phyloP scores from a whole-genome alignment of 176 grass and related monocot species.

The Poa pratensis region DNA sequence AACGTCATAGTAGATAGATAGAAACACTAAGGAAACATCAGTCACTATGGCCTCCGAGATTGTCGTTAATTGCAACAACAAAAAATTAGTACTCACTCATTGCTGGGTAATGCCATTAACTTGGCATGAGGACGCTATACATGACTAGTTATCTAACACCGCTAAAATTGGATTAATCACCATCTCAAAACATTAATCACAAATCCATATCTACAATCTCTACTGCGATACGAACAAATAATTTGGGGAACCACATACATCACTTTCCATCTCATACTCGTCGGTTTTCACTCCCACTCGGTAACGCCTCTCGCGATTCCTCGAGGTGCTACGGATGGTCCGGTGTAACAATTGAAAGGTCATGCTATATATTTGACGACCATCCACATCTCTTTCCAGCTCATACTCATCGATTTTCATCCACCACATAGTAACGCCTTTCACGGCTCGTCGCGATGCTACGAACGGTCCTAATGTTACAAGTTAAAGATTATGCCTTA shows the following conservation, averaged over 20 bases:
- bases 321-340: neutral
- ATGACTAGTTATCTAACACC: neutral
- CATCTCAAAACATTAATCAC: neutral
- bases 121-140: neutral
- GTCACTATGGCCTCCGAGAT: neutral
- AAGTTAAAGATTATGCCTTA: neutral
- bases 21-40: neutral
- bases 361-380: too few species aligned
- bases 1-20: neutral
- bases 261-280: neutral
- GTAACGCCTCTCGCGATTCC: neutral
- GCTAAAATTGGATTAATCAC: neutral
- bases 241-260: neutral
- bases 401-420: neutral
- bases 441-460: fast-evolving
- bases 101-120: neutral
- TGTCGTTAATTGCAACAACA: neutral
- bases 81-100: neutral
- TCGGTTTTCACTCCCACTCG: neutral
- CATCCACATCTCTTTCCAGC: neutral
- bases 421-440: neutral
- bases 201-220: neutral
- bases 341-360: too few species aligned
- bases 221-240: neutral
- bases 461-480: neutral